Evolutionary conservation across 805 yeast genomes (phyloP).

Genomic region (Ogataea methanolica): DNA sequence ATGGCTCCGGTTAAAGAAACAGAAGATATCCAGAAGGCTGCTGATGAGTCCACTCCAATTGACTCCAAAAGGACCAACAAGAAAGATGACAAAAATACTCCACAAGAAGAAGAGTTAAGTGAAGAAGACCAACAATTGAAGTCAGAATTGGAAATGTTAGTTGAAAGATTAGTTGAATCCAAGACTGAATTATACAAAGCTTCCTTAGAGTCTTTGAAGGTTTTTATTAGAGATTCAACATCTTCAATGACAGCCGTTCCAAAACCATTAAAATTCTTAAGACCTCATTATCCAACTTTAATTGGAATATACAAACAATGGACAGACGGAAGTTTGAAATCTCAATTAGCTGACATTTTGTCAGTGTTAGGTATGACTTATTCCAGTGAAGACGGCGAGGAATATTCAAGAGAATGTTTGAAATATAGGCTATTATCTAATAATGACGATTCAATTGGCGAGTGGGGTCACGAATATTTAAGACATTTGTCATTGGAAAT

Average conservation of each 20-base stretch:
- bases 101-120: constrained; percentile 72
- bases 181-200: constrained; percentile 47
- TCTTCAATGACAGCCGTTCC: constrained; percentile 99
- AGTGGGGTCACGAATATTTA: constrained; percentile 98
- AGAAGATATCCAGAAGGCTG: constrained; percentile 11
- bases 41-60: constrained; percentile 4
- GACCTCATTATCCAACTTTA: constrained; percentile 78
- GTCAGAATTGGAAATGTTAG: constrained; percentile 79
- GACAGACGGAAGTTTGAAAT: constrained; percentile 42
- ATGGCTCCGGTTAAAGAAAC: constrained; percentile 24
- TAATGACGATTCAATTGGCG: constrained; percentile 51
- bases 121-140: constrained; percentile 92
- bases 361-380: constrained; percentile 95
- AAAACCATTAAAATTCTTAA: constrained; percentile 90
- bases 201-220: constrained; percentile 68
- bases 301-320: constrained; percentile 63
- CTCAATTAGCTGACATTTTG: constrained; percentile 76
- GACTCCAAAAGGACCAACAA: constrained; percentile 13
- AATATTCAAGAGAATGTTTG: constrained; percentile 62
- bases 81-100: constrained; percentile 12
- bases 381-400: constrained; percentile 59
- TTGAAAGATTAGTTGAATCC: constrained; percentile 65
- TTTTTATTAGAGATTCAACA: constrained; percentile 83
- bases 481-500: constrained; percentile 94
- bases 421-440: constrained; percentile 62